A percentile compares a stretch with the other conserved stretches of the same genome.
phyloP scores from a whole-genome alignment of 371 early-diverging fungal species.

The Dichotomocladium elegans region DNA sequence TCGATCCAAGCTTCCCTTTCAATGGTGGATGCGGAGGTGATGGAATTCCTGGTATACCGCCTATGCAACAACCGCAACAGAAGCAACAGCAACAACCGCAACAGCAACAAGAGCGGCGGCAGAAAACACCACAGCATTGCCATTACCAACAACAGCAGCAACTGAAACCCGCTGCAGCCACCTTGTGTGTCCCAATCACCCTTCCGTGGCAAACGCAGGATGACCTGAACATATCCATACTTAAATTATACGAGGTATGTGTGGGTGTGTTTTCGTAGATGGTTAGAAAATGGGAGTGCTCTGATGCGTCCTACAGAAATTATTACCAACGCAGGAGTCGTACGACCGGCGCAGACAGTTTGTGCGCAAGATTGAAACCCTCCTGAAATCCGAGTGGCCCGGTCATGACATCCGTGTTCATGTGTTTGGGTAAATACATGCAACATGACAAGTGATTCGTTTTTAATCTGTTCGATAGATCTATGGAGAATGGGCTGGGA shows the following conservation, averaged over 20 bases:
- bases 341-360: slow-evolving; percentile 46
- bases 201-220: background rate
- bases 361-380: slow-evolving; percentile 49
- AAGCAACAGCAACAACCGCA: too few relatives aligned
- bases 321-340: slow-evolving; percentile 57
- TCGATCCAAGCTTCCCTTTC: background rate
- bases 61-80: too few relatives aligned
- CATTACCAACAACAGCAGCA: too few relatives aligned
- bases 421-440: slow-evolving; percentile 52
- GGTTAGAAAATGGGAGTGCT: too few relatives aligned
- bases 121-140: too few relatives aligned
- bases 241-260: slow-evolving; percentile 21
- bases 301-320: too few relatives aligned
- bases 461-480: slow-evolving; percentile 24
- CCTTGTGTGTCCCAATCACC: background rate
- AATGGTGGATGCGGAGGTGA: too few relatives aligned
- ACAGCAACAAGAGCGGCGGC: too few relatives aligned
- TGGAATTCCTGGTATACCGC: background rate
- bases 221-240: slow-evolving; percentile 10
- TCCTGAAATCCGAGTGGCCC: slow-evolving; percentile 58
- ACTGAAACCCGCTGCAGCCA: too few relatives aligned
- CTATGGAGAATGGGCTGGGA: slow-evolving; percentile 52
- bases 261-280: too few relatives aligned
- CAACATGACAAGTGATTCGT: background rate
- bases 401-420: slow-evolving; percentile 52